These are phyloP conservation scores for Backusella mclennaniae DNA, from an alignment of 192 early-diverging fungal genomes.

Conservation along the genomic window DNA sequence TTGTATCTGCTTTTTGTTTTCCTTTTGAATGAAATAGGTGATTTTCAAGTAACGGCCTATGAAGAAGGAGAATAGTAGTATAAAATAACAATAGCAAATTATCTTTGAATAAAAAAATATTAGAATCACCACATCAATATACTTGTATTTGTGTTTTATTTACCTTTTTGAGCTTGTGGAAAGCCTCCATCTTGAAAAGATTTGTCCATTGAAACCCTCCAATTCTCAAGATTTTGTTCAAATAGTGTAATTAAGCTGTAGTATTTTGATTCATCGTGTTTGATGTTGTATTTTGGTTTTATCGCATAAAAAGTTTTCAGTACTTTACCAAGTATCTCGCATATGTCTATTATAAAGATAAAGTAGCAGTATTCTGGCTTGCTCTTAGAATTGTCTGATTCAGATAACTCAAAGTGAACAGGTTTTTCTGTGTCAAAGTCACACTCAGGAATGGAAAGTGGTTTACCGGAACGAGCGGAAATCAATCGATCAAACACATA, in stretches of 20 bases:
- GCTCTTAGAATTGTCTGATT: neutral
- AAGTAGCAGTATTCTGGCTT: slow-evolving; percentile 34
- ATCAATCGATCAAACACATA: slow-evolving; percentile 36
- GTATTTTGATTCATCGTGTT: slow-evolving; percentile 33
- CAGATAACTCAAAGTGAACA: slow-evolving; percentile 28
- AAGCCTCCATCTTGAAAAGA: slow-evolving; percentile 8
- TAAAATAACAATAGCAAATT: slow-evolving; percentile 42
- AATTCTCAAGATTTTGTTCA: slow-evolving; percentile 20
- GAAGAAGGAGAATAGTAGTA: slow-evolving; percentile 39
- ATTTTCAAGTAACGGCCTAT: slow-evolving; percentile 42
- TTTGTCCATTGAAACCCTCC: slow-evolving; percentile 22
- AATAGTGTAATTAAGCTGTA: slow-evolving; percentile 40
- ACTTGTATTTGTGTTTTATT: neutral
- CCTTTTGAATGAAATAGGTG: neutral
- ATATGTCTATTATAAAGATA: slow-evolving; percentile 46
- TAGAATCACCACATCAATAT: neutral
- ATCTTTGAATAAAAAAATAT: neutral
- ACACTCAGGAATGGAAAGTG: slow-evolving; percentile 42
- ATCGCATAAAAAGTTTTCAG: slow-evolving; percentile 47
- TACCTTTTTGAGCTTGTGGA: slow-evolving; percentile 19
- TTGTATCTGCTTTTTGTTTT: neutral
- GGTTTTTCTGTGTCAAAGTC: slow-evolving; percentile 33
- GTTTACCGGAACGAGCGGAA: slow-evolving; percentile 46
- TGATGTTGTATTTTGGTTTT: slow-evolving; percentile 36
- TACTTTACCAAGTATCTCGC: slow-evolving; percentile 46